Evolutionary conservation across 1,139 yeast species (phyloP).

Genomic region (Spencermartinsiella ligniputridi): DNA sequence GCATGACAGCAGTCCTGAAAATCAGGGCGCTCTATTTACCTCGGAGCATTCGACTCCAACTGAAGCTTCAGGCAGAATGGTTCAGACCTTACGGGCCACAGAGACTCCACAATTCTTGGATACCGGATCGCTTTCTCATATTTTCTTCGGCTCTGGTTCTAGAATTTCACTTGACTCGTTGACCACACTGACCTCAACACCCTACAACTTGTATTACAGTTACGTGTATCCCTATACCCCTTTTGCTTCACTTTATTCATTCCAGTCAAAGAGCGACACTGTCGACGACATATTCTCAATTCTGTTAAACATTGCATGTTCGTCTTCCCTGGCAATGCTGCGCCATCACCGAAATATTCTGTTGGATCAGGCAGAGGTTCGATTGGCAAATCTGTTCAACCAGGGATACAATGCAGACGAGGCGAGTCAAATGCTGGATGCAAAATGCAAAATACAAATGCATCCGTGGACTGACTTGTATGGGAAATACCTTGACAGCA

Average conservation of each 20-base stretch:
- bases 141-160: neutral
- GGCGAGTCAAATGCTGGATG: too few relatives aligned
- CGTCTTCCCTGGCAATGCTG: neutral
- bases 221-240: neutral
- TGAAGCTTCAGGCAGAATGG: too few relatives aligned
- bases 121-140: constrained; percentile 6
- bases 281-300: neutral
- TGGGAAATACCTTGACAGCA: too few relatives aligned
- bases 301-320: neutral
- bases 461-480: too few relatives aligned
- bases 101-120: constrained; percentile 9
- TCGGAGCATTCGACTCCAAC: too few relatives aligned
- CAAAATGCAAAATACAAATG: too few relatives aligned
- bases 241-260: neutral
- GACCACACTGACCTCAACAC: neutral
- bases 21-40: too few relatives aligned
- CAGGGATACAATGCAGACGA: neutral
- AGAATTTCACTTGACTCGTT: neutral
- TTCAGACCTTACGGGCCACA: too few relatives aligned
- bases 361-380: neutral
- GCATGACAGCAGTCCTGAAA: too few relatives aligned
- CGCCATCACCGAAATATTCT: neutral
- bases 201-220: neutral
- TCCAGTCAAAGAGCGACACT: neutral
- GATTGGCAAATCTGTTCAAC: neutral